Percentiles rank a stretch among this genome's conserved stretches.
phyloP scores from a whole-genome alignment of 148 eudicot genomes.

The Rhododendron griersonianum region DNA sequence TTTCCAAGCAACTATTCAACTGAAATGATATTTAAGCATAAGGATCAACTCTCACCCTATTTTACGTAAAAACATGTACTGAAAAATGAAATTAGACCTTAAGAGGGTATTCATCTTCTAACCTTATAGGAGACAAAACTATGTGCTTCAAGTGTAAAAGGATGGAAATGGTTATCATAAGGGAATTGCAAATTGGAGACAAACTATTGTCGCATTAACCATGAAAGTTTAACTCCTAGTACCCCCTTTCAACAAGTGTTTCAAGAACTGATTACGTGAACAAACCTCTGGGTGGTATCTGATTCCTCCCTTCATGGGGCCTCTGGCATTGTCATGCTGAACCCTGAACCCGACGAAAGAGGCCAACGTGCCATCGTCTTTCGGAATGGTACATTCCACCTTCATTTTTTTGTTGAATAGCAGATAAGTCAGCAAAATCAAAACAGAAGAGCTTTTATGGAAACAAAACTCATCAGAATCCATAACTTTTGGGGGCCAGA shows the following conservation, averaged over 20 bases:
- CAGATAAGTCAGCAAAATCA: not conserved
- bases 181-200: not conserved
- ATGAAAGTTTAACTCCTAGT: not conserved
- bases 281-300: constrained; percentile 98
- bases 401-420: constrained; percentile 22
- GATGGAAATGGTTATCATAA: not conserved
- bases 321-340: constrained; percentile 96
- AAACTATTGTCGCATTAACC: not conserved
- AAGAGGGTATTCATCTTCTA: not conserved
- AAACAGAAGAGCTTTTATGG: not conserved
- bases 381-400: constrained; percentile 99
- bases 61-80: too few relatives aligned
- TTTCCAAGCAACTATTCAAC: not conserved
- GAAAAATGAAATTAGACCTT: too few relatives aligned
- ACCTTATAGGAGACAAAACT: not conserved
- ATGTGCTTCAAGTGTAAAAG: not conserved
- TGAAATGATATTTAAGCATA: not conserved
- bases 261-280: constrained; percentile 6
- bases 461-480: not conserved
- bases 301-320: constrained; percentile 99
- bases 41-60: not conserved
- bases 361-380: constrained; percentile 87
- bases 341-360: constrained; percentile 90
- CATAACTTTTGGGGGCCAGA: not conserved
- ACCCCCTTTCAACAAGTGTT: not conserved